Percentiles rank a stretch among this genome's conserved stretches.
Conservation (phyloP, 2,329 filamentous ascomycete species). For the Penicillium thymicola region DNA sequence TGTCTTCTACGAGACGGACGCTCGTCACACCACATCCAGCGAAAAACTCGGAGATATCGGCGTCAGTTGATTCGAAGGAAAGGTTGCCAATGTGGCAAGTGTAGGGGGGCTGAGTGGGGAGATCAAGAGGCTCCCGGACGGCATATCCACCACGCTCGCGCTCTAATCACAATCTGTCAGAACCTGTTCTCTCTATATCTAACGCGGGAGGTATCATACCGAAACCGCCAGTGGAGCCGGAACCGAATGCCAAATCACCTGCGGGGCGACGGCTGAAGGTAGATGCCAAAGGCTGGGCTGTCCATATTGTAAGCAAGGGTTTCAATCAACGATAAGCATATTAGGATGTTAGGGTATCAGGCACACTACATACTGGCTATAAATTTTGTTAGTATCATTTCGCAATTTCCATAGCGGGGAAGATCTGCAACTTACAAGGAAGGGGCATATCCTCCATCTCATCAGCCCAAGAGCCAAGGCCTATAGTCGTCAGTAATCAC, state of each 20-base stretch:
- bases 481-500: conserved; percentile 44
- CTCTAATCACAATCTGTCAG: conserved; percentile 28
- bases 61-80: conserved; percentile 85
- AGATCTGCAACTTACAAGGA: conserved; percentile 58
- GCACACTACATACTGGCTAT: conserved; percentile 32
- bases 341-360: neutral
- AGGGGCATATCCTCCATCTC: conserved; percentile 88
- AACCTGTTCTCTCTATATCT: neutral
- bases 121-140: conserved; percentile 67
- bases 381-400: conserved; percentile 14
- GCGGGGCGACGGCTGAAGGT: conserved; percentile 52
- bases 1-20: conserved; percentile 96
- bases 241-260: conserved; percentile 40
- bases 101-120: conserved; percentile 89
- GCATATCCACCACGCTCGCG: conserved; percentile 40
- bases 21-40: conserved; percentile 78
- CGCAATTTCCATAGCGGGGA: conserved; percentile 7
- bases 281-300: conserved; percentile 42
- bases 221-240: conserved; percentile 26
- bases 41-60: conserved; percentile 83
- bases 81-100: conserved; percentile 96
- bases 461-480: conserved; percentile 93
- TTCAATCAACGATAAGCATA: conserved; percentile 4
- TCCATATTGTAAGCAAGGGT: conserved; percentile 19
- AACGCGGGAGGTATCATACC: conserved; percentile 16